Evolutionary conservation across 805 yeast species (phyloP).

Genomic region (Myxozyma vanderwaltii): DNA sequence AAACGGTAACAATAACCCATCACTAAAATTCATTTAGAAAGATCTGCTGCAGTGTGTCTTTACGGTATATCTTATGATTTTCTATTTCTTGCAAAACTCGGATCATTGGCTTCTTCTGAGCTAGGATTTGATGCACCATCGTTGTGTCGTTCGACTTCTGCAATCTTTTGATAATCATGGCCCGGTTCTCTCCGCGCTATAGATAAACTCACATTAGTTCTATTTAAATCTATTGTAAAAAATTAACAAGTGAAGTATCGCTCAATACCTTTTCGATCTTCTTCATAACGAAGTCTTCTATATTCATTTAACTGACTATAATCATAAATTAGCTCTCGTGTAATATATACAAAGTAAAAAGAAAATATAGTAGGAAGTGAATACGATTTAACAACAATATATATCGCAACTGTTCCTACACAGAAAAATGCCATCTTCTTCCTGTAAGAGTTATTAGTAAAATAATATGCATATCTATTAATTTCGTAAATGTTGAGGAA

Average conservation of each 20-base stretch:
- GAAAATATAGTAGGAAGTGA: background rate
- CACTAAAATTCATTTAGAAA: no score
- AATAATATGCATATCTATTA: background rate
- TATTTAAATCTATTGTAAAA: background rate
- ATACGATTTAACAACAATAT: conserved; percentile 18
- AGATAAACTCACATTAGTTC: background rate
- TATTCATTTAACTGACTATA: conserved; percentile 15
- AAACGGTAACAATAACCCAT: no score
- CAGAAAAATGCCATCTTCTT: conserved; percentile 19
- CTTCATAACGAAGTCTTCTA: conserved; percentile 18
- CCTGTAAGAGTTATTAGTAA: background rate
- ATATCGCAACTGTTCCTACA: conserved; percentile 16
- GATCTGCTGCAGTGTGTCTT: no score
- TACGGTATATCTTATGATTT: background rate
- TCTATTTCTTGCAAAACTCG: conserved; percentile 24
- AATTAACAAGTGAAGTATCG: background rate
- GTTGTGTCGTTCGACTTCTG: conserved; percentile 26
- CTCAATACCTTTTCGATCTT: conserved; percentile 20
- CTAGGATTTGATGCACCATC: conserved; percentile 33
- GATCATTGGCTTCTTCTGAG: conserved; percentile 30
- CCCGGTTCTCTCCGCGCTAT: conserved; percentile 21
- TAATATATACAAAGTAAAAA: background rate
- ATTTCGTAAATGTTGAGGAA: background rate
- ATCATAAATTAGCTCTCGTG: background rate
- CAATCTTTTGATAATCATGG: conserved; percentile 27